phyloP scores from a whole-genome alignment of 108 stramenopile genomes.

The Cyclotella kingstonii region DNA sequence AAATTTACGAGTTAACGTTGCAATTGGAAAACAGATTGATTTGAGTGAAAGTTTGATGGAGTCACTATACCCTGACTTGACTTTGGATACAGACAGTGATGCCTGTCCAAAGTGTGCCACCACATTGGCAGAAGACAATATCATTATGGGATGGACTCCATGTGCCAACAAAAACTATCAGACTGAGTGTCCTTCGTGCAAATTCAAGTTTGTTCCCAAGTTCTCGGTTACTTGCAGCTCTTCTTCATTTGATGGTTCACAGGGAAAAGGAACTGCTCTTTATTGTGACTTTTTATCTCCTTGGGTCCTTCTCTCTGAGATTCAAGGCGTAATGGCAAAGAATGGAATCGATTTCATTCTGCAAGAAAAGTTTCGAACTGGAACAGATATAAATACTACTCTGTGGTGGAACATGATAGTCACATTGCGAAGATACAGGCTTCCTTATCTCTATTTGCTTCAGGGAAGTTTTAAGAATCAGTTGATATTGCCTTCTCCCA shows the following conservation, averaged over 20 bases:
- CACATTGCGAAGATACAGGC: conserved; percentile 50
- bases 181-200: conserved; percentile 64
- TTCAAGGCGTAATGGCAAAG: conserved; percentile 49
- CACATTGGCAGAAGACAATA: conserved; percentile 47
- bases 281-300: conserved; percentile 84
- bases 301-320: conserved; percentile 77
- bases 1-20: conserved; percentile 14
- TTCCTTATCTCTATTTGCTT: conserved; percentile 73
- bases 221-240: conserved; percentile 59
- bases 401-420: conserved; percentile 87
- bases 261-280: conserved; percentile 64
- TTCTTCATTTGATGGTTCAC: conserved; percentile 65
- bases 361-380: conserved; percentile 64
- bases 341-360: conserved; percentile 57
- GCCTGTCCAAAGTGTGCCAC: conserved; percentile 67
- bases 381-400: conserved; percentile 60
- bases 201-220: conserved; percentile 70
- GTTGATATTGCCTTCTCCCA: conserved; percentile 47
- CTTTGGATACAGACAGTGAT: conserved; percentile 66
- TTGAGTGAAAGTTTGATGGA: conserved; percentile 73
- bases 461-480: conserved; percentile 74
- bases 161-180: conserved; percentile 63
- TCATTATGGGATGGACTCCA: conserved; percentile 66
- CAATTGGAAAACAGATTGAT: conserved; percentile 54
- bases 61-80: conserved; percentile 59